These are phyloP conservation scores for Lasiodiplodia hormozganensis DNA, from an alignment of 2,329 filamentous ascomycete genomes.

Conservation along the genomic window DNA sequence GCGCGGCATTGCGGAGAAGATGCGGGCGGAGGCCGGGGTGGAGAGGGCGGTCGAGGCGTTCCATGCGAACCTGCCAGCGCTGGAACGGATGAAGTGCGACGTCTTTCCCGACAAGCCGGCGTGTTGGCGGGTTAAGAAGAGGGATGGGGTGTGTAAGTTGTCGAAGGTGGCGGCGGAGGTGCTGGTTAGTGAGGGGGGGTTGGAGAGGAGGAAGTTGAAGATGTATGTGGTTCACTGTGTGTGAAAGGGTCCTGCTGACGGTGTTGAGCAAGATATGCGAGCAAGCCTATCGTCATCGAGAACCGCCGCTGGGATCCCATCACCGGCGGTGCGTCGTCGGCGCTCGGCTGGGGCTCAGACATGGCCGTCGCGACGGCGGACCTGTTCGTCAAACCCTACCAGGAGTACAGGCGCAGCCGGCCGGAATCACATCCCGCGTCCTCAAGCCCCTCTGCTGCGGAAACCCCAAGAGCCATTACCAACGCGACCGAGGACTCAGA, in stretches of 20 bases:
- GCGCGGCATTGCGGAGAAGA: conserved; percentile 47
- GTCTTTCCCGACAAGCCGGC: conserved; percentile 72
- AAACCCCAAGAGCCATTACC: too few relatives aligned
- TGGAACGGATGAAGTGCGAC: conserved; percentile 63
- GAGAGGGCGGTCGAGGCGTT: conserved; percentile 53
- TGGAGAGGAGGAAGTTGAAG: conserved; percentile 76
- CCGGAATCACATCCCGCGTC: neutral
- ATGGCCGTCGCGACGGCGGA: conserved; percentile 65
- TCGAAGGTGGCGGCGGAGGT: conserved; percentile 5
- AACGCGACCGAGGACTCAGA: too few relatives aligned
- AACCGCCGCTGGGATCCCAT: conserved; percentile 65
- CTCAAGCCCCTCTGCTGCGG: neutral
- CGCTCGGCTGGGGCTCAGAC: conserved; percentile 61
- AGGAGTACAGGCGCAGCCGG: conserved; percentile 11
- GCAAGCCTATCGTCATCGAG: conserved; percentile 34
- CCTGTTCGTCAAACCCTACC: conserved; percentile 48
- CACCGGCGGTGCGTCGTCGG: conserved; percentile 67
- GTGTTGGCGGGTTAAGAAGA: conserved; percentile 63
- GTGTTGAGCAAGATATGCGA: neutral
- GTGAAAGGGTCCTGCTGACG: too few relatives aligned
- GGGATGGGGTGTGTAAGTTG: conserved; percentile 29
- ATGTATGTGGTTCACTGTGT: conserved; percentile 54
- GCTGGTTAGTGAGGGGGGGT: conserved; percentile 56
- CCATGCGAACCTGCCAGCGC: conserved; percentile 53
- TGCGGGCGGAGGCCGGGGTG: conserved; percentile 52